Conservation (phyloP, 371 early-diverging fungal genomes). For the Dichotomocladium elegans region DNA sequence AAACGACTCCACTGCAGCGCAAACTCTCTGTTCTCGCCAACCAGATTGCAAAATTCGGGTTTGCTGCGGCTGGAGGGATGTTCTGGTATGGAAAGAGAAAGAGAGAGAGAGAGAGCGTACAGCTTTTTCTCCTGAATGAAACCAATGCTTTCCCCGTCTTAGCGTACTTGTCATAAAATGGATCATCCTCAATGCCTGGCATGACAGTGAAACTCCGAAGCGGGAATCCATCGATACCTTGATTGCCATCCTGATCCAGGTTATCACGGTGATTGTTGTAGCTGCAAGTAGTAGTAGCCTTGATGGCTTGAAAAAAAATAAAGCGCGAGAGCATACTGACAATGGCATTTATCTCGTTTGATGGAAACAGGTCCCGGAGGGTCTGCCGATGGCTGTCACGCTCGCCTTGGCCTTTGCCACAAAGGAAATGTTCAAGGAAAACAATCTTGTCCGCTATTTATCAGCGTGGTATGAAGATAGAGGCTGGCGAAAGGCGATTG, state of each 20-base stretch:
- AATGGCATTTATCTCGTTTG: no score
- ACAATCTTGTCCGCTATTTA: slow-evolving; percentile 76
- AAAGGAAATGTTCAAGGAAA: slow-evolving; percentile 69
- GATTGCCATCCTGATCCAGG: slow-evolving; percentile 52
- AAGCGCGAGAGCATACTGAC: neutral
- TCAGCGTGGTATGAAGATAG: slow-evolving; percentile 64
- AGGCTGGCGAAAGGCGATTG: no score
- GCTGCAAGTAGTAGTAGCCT: slow-evolving; percentile 14
- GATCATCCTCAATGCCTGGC: slow-evolving; percentile 43
- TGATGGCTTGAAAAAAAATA: neutral
- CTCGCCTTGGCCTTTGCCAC: slow-evolving; percentile 76
- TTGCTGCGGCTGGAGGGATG: slow-evolving; percentile 57
- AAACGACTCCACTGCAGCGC: slow-evolving; percentile 71
- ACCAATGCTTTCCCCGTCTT: neutral
- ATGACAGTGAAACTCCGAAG: slow-evolving; percentile 32
- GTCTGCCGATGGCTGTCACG: slow-evolving; percentile 86
- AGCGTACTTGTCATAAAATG: slow-evolving; percentile 54
- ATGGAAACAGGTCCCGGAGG: slow-evolving; percentile 66
- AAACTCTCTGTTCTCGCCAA: slow-evolving; percentile 73
- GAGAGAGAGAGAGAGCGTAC: slow-evolving; percentile 23
- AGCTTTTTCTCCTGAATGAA: neutral
- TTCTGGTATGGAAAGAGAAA: slow-evolving; percentile 37
- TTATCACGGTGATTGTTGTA: slow-evolving; percentile 69
- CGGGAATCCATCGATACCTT: slow-evolving; percentile 39
- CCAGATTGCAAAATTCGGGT: slow-evolving; percentile 73